Evolutionary conservation across 208 protist genomes (phyloP).

Genomic region (Blastocrithidia nonstop): DNA sequence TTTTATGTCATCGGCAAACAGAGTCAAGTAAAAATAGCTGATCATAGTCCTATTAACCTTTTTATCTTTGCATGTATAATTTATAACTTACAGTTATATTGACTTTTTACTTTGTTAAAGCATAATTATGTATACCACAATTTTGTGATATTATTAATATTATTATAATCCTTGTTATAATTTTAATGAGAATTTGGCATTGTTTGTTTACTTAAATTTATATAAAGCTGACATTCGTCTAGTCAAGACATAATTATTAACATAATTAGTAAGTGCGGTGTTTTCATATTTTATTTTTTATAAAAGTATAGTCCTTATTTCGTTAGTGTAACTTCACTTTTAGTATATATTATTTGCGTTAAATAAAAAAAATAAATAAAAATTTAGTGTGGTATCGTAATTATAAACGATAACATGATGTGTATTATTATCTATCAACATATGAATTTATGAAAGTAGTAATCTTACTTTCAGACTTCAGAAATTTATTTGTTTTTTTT

Average conservation of each 20-base stretch:
- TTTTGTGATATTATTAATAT: conserved; percentile 2
- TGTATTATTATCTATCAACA: too few relatives aligned
- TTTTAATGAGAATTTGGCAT: too few relatives aligned
- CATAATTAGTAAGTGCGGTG: conserved; percentile 2
- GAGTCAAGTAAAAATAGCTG: not conserved
- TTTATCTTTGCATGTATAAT: not conserved
- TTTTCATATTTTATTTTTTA: conserved; percentile 10
- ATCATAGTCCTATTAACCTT: not conserved
- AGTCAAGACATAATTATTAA: too few relatives aligned
- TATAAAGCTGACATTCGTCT: too few relatives aligned
- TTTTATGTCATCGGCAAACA: not conserved
- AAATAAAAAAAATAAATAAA: conserved; percentile 1
- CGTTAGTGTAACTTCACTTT: conserved; percentile 6
- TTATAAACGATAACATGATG: too few relatives aligned
- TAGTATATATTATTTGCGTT: conserved; percentile 3
- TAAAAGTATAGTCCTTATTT: not conserved
- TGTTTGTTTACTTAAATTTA: too few relatives aligned
- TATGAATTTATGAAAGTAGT: too few relatives aligned
- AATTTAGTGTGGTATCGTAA: too few relatives aligned
- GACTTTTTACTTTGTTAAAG: conserved; percentile 1
- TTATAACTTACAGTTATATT: not conserved
- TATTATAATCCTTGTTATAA: conserved; percentile 2
- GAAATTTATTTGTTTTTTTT: not conserved
- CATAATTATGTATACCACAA: not conserved
- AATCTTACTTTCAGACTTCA: not conserved